A percentile compares a stretch with the other conserved stretches of the same genome.
Conservation (phyloP, 2,329 filamentous ascomycete genomes). For the Cytospora mali region DNA sequence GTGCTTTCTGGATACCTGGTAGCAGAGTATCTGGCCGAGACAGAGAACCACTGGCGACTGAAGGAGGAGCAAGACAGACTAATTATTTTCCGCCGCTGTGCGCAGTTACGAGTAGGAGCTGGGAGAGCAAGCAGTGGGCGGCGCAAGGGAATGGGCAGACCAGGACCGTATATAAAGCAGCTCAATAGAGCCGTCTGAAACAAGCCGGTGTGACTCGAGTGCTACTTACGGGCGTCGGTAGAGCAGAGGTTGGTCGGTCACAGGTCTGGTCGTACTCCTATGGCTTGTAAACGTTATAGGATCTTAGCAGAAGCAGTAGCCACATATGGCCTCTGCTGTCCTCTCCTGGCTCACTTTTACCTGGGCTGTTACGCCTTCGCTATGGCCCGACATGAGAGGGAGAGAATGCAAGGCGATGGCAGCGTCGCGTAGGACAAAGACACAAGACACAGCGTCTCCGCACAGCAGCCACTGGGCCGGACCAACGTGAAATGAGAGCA, state of each 20-base stretch:
- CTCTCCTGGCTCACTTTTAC: conserved; percentile 1
- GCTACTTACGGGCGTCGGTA: conserved; percentile 22
- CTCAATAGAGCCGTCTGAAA: conserved; percentile 28
- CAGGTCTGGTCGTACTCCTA: conserved; percentile 28
- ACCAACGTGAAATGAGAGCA: conserved; percentile 13
- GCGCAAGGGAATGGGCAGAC: conserved; percentile 23
- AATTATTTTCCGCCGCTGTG: conserved; percentile 32
- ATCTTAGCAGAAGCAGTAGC: conserved; percentile 3
- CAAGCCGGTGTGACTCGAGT: conserved; percentile 29
- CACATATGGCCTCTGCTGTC: conserved; percentile 11
- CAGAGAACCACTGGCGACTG: conserved; percentile 11
- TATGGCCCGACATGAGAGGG: conserved; percentile 2
- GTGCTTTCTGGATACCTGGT: neutral
- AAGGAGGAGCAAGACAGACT: conserved; percentile 28
- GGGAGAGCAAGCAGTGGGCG: conserved; percentile 27
- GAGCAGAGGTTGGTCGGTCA: conserved; percentile 23
- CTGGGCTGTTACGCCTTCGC: conserved; percentile 6
- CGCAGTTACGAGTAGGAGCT: conserved; percentile 28
- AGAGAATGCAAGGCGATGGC: conserved; percentile 17
- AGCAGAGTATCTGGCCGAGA: conserved; percentile 25
- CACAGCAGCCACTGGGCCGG: conserved; percentile 19
- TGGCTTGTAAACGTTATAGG: conserved; percentile 13
- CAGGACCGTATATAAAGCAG: conserved; percentile 29
- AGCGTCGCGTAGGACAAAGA: conserved; percentile 22
- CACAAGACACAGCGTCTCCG: conserved; percentile 25